Conservation (phyloP, 1,284 basidiomycete genomes). For the Cryptococcus sp. region DNA sequence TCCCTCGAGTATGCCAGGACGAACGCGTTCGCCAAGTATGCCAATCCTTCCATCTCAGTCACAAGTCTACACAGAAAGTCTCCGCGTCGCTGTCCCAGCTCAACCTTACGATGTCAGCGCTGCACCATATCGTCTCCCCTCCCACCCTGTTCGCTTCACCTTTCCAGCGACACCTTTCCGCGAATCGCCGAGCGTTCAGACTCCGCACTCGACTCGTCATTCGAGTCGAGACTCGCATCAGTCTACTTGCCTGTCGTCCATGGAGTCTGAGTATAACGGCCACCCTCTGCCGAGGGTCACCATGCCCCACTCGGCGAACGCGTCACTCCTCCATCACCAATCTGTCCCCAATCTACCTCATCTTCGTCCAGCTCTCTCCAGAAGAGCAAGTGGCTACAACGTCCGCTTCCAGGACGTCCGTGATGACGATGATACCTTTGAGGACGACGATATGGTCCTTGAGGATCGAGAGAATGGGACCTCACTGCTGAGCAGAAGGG, state of each 20-base stretch:
- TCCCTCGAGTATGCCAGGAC: neutral
- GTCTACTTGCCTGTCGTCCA: too few species aligned
- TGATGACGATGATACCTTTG: neutral
- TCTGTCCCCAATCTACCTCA: neutral
- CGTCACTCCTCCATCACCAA: neutral
- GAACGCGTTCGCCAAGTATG: neutral
- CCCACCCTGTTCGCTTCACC: too few species aligned
- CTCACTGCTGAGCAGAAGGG: conserved; percentile 6
- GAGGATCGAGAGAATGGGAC: neutral
- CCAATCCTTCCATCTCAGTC: neutral
- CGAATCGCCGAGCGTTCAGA: too few species aligned
- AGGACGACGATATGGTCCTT: neutral
- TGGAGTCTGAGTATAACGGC: too few species aligned
- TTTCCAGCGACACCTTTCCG: too few species aligned
- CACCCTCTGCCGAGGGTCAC: too few species aligned
- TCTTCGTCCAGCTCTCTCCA: neutral
- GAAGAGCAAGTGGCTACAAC: neutral
- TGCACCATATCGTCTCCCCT: too few species aligned
- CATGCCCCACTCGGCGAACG: neutral
- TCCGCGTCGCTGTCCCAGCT: too few species aligned
- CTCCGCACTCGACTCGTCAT: too few species aligned
- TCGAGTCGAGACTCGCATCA: too few species aligned
- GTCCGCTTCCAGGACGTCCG: neutral
- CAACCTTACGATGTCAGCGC: too few species aligned
- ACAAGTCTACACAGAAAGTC: neutral